phyloP scores from a whole-genome alignment of 345 rosid genomes.

The Brassica rapa region DNA sequence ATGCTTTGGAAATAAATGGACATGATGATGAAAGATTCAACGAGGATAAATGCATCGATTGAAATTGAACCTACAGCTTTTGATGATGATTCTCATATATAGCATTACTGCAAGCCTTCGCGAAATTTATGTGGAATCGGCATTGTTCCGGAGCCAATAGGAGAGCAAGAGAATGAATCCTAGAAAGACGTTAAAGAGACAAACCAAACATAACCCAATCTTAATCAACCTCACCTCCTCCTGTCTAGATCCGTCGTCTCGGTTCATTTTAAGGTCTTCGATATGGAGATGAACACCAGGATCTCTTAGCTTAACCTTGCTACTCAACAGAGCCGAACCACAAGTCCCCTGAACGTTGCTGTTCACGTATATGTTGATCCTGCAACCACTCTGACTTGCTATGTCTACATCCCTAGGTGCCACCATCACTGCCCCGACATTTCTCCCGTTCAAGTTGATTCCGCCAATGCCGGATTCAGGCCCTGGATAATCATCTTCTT shows the following conservation, averaged over 20 bases:
- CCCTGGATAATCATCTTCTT: conserved; percentile 18
- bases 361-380: conserved; percentile 65
- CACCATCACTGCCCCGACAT: conserved; percentile 65
- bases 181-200: conserved; percentile 34
- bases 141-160: conserved; percentile 14
- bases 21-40: neutral
- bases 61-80: neutral
- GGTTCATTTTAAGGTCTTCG: conserved; percentile 34
- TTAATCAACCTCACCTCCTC: conserved; percentile 31
- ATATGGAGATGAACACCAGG: conserved; percentile 50
- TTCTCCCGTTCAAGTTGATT: conserved; percentile 56
- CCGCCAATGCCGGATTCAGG: conserved; percentile 12
- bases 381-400: conserved; percentile 46
- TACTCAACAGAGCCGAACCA: conserved; percentile 47
- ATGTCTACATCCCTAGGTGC: conserved; percentile 37
- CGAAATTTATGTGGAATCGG: conserved; percentile 2
- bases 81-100: neutral
- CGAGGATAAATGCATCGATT: neutral
- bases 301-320: conserved; percentile 50
- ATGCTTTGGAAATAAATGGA: neutral
- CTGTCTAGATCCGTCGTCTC: neutral
- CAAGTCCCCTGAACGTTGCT: conserved; percentile 58
- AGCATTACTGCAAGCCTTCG: neutral
- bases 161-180: conserved; percentile 25
- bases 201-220: conserved; percentile 36